phyloP scores from a whole-genome alignment of 139 green algal genomes.

The Edaphochlamys debaryana region DNA sequence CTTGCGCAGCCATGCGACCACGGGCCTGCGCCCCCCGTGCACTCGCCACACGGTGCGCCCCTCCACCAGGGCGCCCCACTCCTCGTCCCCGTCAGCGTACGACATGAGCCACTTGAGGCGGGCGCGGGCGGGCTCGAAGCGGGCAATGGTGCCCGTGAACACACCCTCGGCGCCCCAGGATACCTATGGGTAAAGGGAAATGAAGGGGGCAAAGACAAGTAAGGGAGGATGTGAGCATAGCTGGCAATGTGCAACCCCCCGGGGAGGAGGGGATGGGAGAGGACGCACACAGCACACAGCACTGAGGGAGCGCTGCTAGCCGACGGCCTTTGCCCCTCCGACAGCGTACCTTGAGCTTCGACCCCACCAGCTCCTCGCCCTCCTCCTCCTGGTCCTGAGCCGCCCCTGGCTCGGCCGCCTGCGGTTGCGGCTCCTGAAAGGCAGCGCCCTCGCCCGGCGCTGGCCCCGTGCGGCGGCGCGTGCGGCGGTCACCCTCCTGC shows the following conservation, averaged over 20 bases:
- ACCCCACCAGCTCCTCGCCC: too few species aligned
- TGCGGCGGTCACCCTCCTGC: too few species aligned
- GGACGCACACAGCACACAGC: neutral
- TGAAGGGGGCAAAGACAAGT: neutral
- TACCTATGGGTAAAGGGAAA: too few species aligned
- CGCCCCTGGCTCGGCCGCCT: too few species aligned
- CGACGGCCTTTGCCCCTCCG: too few species aligned
- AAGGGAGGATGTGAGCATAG: neutral
- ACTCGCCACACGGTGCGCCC: conserved; percentile 1
- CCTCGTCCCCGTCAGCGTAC: conserved; percentile 34
- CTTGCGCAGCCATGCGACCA: neutral
- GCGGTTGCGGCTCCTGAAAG: too few species aligned
- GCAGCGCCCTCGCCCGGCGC: too few species aligned
- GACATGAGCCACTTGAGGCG: conserved; percentile 14
- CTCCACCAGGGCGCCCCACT: conserved; percentile 16
- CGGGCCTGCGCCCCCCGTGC: neutral
- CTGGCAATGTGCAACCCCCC: neutral
- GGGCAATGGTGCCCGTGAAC: conserved; percentile 25
- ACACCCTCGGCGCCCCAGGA: conserved; percentile 20
- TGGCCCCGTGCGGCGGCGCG: too few species aligned
- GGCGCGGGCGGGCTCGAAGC: neutral
- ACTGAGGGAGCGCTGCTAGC: too few species aligned
- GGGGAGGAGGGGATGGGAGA: neutral
- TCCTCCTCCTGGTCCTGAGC: too few species aligned
- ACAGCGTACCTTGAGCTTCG: too few species aligned